Conservation (phyloP, 208 protist genomes). For the Vickermania ingenoplastis region DNA sequence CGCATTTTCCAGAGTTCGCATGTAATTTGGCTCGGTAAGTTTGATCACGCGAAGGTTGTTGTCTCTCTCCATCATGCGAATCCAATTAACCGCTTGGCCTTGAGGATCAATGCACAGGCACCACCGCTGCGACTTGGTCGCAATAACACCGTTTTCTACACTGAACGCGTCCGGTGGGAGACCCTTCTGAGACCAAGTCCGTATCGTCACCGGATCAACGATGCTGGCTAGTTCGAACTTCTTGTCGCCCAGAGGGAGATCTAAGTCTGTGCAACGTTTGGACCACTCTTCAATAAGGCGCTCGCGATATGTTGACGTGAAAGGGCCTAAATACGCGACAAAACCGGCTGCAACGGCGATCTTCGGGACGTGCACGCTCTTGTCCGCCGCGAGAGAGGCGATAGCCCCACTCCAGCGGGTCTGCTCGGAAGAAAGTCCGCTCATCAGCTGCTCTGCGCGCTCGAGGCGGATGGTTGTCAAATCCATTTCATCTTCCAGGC, state of each 20-base stretch:
- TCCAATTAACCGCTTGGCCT: constrained; percentile 94
- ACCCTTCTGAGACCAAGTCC: constrained; percentile 90
- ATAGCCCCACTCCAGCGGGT: constrained; percentile 67
- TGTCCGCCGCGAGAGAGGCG: constrained; percentile 46
- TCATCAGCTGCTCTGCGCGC: constrained; percentile 87
- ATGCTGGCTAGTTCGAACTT: constrained; percentile 83
- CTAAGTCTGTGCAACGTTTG: constrained; percentile 43
- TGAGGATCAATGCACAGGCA: constrained; percentile 93
- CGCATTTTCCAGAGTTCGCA: constrained; percentile 90
- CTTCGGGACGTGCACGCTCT: constrained; percentile 49
- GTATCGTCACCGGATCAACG: constrained; percentile 86
- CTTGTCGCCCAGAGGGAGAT: constrained; percentile 52
- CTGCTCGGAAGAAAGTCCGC: constrained; percentile 80
- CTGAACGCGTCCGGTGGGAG: constrained; percentile 92
- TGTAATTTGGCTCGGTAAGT: constrained; percentile 86
- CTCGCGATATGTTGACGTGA: constrained; percentile 79
- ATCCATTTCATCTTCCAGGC: constrained; percentile 90
- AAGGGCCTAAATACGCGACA: constrained; percentile 90
- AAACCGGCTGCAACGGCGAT: constrained; percentile 84
- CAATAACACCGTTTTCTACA: constrained; percentile 88
- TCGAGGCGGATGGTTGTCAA: constrained; percentile 81
- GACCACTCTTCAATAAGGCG: constrained; percentile 66
- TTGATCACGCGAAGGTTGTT: constrained; percentile 90
- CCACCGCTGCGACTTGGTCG: constrained; percentile 86
- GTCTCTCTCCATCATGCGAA: constrained; percentile 89